Base-by-base conservation (phyloP, 2,329 filamentous ascomycete species). In the Chaetomium globosum region DNA sequence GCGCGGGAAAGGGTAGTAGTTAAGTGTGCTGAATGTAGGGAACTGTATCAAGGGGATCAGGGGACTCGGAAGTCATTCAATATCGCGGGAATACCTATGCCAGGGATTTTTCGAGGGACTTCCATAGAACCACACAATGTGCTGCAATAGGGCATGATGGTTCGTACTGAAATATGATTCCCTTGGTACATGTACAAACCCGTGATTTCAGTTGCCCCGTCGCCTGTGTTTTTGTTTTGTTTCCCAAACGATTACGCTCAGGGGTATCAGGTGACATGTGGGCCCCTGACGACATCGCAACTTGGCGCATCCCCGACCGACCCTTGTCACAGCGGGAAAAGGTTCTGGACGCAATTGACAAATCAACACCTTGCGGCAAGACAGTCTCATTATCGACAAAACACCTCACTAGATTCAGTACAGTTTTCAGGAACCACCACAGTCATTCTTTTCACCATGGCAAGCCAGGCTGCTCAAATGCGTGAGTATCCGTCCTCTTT, bases 401-500 rank as follows among this genome's bases (percentile, higher is more conserved):
- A 51, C 57, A 52, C 30, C 48, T 49, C 21, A 21, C 46, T 36
- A 21, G 10, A 2, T 54, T n/a, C 10, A 19, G n/a, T 33, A 43
- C 39, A 28, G 23, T 55, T 59, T 56, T n/a, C 4, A 52, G 48
- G 39, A n/a, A 55, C 59, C 28, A 46, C 59, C 53, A 59, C 21
- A 63, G 54, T 43, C 65, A 61, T 33, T 63, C 58, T 46, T 59
- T 68, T 59, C 63, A 63, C 59, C 67, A 76, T 77, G 75, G 71
- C 74, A 36, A 73, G 75, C 28, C 67, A 71, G 67, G 69, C 71
- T 67, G 65, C 69, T 51, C 64, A 72, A 55, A 72, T 75, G 43
- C 71, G 75, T 77, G 68, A 68, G 74, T 64, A 39, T 56, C 13
- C 26, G 2, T 7, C 26, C 21, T 33, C 16, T 33, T 21, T 31